Conservation (phyloP, 306 rosid genomes). For the Cicer arietinum region DNA sequence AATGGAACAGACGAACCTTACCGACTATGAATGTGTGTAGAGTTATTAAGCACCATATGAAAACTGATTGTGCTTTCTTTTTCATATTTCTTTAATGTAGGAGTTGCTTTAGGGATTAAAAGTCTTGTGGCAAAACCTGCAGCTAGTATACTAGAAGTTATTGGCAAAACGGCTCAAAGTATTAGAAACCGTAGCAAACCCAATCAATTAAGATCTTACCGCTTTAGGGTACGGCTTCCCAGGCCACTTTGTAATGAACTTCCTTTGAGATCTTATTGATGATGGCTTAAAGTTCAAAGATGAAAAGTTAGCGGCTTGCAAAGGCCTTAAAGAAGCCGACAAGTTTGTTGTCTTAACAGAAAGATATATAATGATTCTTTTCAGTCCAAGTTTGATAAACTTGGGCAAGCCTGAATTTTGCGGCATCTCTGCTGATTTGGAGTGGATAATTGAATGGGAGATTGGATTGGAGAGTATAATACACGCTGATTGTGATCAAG, state of each 20-base stretch:
- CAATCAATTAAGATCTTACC: constrained; percentile 62
- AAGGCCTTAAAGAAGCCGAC: constrained; percentile 79
- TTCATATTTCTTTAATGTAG: constrained; percentile 54
- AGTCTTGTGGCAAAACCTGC: constrained; percentile 38
- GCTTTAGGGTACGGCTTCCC: constrained; percentile 75
- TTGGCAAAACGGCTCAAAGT: constrained; percentile 90
- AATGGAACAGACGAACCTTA: too few species aligned
- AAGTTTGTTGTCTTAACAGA: constrained; percentile 74
- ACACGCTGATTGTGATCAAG: constrained; percentile 67
- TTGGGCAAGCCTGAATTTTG: constrained; percentile 78
- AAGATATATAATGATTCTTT: constrained; percentile 64
- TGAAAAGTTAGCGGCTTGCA: constrained; percentile 77
- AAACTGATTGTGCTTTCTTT: constrained; percentile 23
- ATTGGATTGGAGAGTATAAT: constrained; percentile 79
- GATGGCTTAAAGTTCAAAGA: constrained; percentile 68
- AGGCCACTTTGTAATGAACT: constrained; percentile 67
- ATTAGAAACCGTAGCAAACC: constrained; percentile 90
- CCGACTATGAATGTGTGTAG: too few species aligned
- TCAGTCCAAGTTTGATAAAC: constrained; percentile 66
- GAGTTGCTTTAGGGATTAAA: constrained; percentile 66
- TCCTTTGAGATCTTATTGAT: constrained; percentile 75
- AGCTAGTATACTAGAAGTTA: constrained; percentile 95
- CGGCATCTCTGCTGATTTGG: constrained; percentile 70
- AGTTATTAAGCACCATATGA: too few species aligned
- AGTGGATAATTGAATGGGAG: constrained; percentile 78